Conservation (phyloP, 306 rosid genomes). For the Trichosanthes truncata region DNA sequence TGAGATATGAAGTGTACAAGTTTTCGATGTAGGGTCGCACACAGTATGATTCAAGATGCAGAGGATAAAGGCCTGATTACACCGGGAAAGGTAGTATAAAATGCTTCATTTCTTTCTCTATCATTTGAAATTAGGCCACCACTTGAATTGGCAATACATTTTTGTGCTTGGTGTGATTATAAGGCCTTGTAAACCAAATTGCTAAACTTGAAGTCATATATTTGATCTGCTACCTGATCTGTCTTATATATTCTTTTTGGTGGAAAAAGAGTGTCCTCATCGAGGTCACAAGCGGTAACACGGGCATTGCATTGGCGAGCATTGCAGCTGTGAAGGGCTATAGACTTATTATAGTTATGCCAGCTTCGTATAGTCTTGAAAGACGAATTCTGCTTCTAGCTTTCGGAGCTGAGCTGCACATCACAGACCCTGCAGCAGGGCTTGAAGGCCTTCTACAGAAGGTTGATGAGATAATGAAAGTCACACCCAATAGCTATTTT, state of each 20-base stretch:
- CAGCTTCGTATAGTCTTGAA: constrained; percentile 45
- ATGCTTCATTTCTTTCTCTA: not conserved
- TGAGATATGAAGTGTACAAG: not conserved
- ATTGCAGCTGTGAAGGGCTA: constrained; percentile 64
- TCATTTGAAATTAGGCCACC: not conserved
- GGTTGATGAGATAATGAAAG: constrained; percentile 34
- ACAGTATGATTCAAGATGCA: constrained; percentile 74
- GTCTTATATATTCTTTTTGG: not conserved
- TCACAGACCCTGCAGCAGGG: constrained; percentile 60
- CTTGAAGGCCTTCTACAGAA: constrained; percentile 32
- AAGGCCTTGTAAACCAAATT: not conserved
- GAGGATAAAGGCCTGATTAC: constrained; percentile 67
- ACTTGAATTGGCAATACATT: not conserved
- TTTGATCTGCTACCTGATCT: constrained; percentile 9
- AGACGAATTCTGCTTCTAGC: constrained; percentile 50
- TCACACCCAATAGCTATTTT: constrained; percentile 39
- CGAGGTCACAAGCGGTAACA: constrained; percentile 71
- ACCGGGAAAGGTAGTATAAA: constrained; percentile 56
- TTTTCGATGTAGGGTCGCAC: constrained; percentile 37
- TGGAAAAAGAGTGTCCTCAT: constrained; percentile 47
- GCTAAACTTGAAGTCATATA: not conserved
- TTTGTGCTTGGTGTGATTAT: not conserved
- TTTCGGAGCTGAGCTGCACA: constrained; percentile 64
- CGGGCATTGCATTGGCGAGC: constrained; percentile 70
- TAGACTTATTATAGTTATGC: constrained; percentile 46